Conservation (phyloP, 1,139 yeast genomes). For the Scheffersomyces stambukii region DNA sequence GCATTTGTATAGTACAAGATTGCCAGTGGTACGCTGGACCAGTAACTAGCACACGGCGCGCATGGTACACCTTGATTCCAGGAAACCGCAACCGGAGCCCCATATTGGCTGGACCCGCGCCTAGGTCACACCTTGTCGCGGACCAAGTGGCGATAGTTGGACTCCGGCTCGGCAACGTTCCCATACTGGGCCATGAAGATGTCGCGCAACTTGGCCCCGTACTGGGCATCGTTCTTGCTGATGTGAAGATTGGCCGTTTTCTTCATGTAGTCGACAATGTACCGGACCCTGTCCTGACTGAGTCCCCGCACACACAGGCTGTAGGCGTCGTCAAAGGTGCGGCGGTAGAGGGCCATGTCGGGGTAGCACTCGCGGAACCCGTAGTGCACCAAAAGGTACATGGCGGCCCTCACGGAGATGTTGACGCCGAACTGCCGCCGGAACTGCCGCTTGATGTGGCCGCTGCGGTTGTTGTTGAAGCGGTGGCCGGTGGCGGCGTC, state of each 20-base stretch:
- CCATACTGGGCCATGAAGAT: constrained; percentile 2
- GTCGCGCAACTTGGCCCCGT: constrained; percentile 1
- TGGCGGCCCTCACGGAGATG: constrained; percentile 10
- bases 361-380: constrained; percentile 12
- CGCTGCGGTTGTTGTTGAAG: constrained; percentile 1
- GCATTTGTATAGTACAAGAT: no score
- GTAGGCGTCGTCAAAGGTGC: constrained; percentile 13
- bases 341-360: constrained; percentile 7
- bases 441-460: constrained; percentile 5
- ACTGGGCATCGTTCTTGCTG: neutral
- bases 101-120: no score
- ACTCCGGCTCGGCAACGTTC: constrained; percentile 1
- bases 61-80: no score
- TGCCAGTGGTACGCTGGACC: no score
- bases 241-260: neutral
- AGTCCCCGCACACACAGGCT: constrained; percentile 3
- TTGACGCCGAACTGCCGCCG: constrained; percentile 4
- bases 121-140: neutral
- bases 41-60: no score
- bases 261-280: constrained; percentile 2
- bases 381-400: constrained; percentile 15
- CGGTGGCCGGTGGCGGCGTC: no score
- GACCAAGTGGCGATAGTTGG: neutral
- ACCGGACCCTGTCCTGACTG: constrained; percentile 6
- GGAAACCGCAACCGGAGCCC: no score